Evolutionary conservation across 768 basidiomycete species (phyloP), one percentile per base, ranked within the genome.

Genomic region (Pluteus cervinus): DNA sequence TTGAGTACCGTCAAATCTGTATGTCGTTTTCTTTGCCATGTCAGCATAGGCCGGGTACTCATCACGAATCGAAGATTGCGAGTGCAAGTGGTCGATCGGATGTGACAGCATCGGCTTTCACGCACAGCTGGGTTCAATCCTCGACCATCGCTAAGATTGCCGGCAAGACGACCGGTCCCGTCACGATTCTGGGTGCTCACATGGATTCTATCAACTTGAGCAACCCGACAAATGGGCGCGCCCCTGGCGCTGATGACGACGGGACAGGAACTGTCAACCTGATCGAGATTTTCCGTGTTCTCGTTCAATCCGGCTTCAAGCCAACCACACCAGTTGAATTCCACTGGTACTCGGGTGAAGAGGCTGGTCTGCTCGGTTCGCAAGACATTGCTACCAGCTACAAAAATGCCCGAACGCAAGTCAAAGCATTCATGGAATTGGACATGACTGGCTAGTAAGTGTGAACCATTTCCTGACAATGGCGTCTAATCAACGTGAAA

Each of bases 381-480:
- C 73, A 75, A 43, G 76, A 73, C 5, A 62, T 80, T 40, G 75
- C 71, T 4, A 63, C 63, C 21, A 55, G 52, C 18, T 77, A 77
- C 56, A 69, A 69, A 48, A 62, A 55, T 32, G 47, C 59, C 12
- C 68, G 66, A 4, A 57, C 60, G 30, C 55, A 62, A 16, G 67
- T 78, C 17, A 66, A 65, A 21, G 76, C 68, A 0, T 75, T 76
- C 64, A 62, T 69, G 50, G 55, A 73, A 40, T 49, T 71, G 14
- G 69, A 68, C 30, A 66, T 64, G 56, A 56, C 60, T 26, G 59
- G 55, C 33, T 63, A 61, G 60, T 63, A 37, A 46, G 60, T 14
- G 14, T 50, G 6, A 18, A 11, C 25, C 36, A 18, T 23, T 15
- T 17, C 12, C 16, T n/a, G n/a, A n/a, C n/a, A n/a, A n/a, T n/a